Percentiles rank a stretch among this genome's conserved stretches.
These are phyloP conservation scores for Ganoderma leucocontextum DNA, from an alignment of 1,284 basidiomycete species.

Conservation along the genomic window DNA sequence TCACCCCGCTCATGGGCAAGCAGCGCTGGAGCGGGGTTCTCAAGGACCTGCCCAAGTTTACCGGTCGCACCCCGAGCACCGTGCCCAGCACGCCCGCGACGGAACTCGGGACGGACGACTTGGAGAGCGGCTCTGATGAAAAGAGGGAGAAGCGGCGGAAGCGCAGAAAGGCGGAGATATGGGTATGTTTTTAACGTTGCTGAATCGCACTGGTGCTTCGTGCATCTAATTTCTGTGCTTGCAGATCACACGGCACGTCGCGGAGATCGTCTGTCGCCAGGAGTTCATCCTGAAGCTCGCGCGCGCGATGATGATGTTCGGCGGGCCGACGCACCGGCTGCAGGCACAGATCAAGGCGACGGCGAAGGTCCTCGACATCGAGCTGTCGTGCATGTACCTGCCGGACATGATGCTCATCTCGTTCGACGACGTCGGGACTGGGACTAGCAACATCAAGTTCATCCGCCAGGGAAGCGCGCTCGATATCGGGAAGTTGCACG, in stretches of 20 bases:
- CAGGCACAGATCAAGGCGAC: constrained; percentile 90
- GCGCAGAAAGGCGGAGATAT: constrained; percentile 82
- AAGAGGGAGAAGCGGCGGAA: constrained; percentile 52
- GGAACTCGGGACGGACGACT: constrained; percentile 38
- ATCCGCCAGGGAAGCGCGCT: constrained; percentile 80
- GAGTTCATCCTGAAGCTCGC: constrained; percentile 92
- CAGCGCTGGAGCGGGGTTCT: constrained; percentile 46
- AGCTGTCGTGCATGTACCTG: constrained; percentile 87
- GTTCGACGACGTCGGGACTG: constrained; percentile 85
- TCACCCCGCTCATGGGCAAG: constrained; percentile 11
- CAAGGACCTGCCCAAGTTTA: constrained; percentile 44
- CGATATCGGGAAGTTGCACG: constrained; percentile 81
- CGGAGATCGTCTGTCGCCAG: constrained; percentile 86
- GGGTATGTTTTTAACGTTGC: constrained; percentile 54
- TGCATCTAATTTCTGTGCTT: neutral
- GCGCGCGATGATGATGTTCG: constrained; percentile 95
- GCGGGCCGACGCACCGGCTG: constrained; percentile 89
- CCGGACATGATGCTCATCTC: constrained; percentile 86
- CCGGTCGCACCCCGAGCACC: constrained; percentile 35
- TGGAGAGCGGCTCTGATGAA: constrained; percentile 40
- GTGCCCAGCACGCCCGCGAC: constrained; percentile 36
- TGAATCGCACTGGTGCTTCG: neutral
- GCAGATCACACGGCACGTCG: constrained; percentile 91
- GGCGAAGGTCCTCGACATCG: constrained; percentile 85
- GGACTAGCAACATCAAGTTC: constrained; percentile 88